These are phyloP conservation scores for Termitomyces sp. DNA, from an alignment of 768 basidiomycete genomes.

Conservation along the genomic window DNA sequence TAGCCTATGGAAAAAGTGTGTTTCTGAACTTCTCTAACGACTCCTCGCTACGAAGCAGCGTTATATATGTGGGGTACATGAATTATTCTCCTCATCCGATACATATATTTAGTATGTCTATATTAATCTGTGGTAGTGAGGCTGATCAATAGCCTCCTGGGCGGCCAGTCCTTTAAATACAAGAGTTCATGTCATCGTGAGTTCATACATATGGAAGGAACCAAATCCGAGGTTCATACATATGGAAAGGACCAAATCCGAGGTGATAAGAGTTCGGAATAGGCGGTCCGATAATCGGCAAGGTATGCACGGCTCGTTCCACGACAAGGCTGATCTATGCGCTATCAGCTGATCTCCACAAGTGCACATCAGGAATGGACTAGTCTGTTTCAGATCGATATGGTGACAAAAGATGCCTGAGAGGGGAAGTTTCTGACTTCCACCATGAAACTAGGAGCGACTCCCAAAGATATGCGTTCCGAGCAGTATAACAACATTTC, in stretches of 20 bases:
- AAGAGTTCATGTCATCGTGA: neutral
- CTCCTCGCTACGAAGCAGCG: neutral
- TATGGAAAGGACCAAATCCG: too few relatives aligned
- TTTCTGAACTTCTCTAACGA: neutral
- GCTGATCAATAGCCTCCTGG: neutral
- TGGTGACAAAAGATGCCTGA: neutral
- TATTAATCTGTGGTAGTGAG: neutral
- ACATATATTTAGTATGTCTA: neutral
- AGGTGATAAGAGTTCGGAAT: neutral
- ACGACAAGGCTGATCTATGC: neutral
- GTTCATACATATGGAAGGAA: too few relatives aligned
- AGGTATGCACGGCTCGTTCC: neutral
- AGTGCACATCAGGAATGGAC: neutral
- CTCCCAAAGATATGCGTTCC: neutral
- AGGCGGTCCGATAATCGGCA: neutral
- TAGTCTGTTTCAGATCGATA: neutral
- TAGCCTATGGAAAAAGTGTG: neutral
- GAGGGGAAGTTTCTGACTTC: neutral
- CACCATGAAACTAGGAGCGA: neutral
- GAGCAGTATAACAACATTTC: neutral
- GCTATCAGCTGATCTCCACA: neutral
- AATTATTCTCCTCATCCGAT: neutral
- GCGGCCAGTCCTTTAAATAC: neutral
- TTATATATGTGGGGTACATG: neutral
- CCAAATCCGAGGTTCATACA: too few relatives aligned